Evolutionary conservation across 345 rosid species (phyloP).

Genomic region (Hibiscus mutabilis): DNA sequence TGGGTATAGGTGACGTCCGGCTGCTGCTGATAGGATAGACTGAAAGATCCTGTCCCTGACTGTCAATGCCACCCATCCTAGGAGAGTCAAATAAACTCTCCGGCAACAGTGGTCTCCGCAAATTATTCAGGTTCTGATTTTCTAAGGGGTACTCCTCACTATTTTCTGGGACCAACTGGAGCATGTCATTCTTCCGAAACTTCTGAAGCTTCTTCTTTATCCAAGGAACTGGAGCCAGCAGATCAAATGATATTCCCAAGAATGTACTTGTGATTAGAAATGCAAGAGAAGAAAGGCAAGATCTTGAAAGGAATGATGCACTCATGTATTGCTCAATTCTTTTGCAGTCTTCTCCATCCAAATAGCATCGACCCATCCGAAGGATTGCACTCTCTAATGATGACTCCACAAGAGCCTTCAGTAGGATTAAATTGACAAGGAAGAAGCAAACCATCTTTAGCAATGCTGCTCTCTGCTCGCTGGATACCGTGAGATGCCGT

Average conservation of each 20-base stretch:
- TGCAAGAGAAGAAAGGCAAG: conserved; percentile 91
- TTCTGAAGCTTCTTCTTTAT: conserved; percentile 83
- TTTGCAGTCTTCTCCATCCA: conserved; percentile 98
- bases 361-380: conserved; percentile 83
- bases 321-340: conserved; percentile 94
- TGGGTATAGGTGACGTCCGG: conserved; percentile 73
- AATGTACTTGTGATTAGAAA: conserved; percentile 91
- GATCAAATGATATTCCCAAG: conserved; percentile 85
- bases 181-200: conserved; percentile 92
- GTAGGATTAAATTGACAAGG: conserved; percentile 85
- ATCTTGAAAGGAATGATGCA: conserved; percentile 80
- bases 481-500: conserved; percentile 76
- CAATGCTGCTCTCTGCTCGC: conserved; percentile 92
- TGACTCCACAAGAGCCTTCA: conserved; percentile 85
- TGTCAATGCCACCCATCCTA: conserved; percentile 34
- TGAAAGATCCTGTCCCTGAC: conserved; percentile 63
- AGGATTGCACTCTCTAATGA: conserved; percentile 79
- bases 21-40: conserved; percentile 81
- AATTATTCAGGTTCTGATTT: conserved; percentile 49
- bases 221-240: conserved; percentile 95
- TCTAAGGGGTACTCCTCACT: conserved; percentile 75
- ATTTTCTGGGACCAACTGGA: conserved; percentile 88
- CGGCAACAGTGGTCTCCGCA: conserved; percentile 64
- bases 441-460: conserved; percentile 98
- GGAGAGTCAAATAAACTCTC: conserved; percentile 62